phyloP scores from a whole-genome alignment of 2,329 filamentous ascomycete genomes.

The Microthyrium microscopicum region DNA sequence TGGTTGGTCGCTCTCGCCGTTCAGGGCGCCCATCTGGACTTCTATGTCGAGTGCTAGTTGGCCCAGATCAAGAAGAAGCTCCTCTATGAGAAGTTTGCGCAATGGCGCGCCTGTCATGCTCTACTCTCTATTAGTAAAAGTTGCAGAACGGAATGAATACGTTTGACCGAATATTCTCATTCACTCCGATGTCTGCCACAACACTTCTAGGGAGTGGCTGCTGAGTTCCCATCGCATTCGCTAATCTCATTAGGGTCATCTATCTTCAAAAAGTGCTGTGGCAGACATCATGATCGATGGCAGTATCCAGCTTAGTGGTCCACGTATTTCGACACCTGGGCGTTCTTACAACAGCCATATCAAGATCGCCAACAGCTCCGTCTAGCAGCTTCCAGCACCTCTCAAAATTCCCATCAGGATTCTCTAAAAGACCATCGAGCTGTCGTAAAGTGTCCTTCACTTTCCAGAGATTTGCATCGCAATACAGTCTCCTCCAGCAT shows the following conservation, averaged over 20 bases:
- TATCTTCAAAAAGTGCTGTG: neutral
- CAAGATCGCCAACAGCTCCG: slow-evolving; percentile 49
- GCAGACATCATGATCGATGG: neutral
- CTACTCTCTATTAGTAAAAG: too few species aligned
- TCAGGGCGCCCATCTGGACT: too few species aligned
- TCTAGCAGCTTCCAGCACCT: slow-evolving; percentile 28
- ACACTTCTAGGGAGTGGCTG: too few species aligned
- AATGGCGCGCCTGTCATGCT: too few species aligned
- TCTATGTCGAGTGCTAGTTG: too few species aligned
- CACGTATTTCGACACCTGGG: slow-evolving; percentile 13
- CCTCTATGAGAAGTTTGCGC: too few species aligned
- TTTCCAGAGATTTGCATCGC: slow-evolving; percentile 43
- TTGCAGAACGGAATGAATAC: too few species aligned
- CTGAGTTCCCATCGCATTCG: too few species aligned
- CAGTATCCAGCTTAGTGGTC: neutral
- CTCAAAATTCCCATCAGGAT: slow-evolving; percentile 4
- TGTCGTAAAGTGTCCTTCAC: slow-evolving; percentile 8
- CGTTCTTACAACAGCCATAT: slow-evolving; percentile 41
- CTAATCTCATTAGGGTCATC: too few species aligned
- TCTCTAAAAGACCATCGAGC: slow-evolving; percentile 13
- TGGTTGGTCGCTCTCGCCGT: neutral
- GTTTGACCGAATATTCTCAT: too few species aligned
- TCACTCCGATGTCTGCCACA: too few species aligned
- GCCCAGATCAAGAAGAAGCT: too few species aligned
- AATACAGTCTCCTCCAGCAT: slow-evolving; percentile 56